These are phyloP conservation scores for Tribonema minus DNA, from an alignment of 108 stramenopile genomes.

Conservation along the genomic window DNA sequence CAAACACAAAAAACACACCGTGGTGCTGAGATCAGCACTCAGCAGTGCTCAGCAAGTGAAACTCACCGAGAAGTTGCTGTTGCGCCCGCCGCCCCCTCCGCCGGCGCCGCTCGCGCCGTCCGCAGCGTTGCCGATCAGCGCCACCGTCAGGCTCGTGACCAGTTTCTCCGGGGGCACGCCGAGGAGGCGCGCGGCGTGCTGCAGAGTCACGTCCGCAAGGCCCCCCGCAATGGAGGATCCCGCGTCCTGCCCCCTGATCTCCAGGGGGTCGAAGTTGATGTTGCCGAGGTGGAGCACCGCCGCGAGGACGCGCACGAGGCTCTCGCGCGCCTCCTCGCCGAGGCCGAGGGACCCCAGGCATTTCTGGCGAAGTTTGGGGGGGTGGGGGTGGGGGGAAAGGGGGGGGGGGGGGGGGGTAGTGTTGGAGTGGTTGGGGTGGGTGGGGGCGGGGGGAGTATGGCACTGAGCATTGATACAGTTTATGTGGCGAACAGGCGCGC, in stretches of 20 bases:
- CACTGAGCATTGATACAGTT: too few species aligned
- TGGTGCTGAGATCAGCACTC: not conserved
- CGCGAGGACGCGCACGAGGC: conserved; percentile 62
- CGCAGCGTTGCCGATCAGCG: not conserved
- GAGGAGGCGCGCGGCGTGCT: not conserved
- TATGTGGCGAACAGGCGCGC: too few species aligned
- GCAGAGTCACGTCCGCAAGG: not conserved
- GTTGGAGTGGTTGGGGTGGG: too few species aligned
- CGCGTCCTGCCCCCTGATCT: not conserved
- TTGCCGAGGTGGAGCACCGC: conserved; percentile 54
- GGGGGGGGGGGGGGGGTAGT: too few species aligned
- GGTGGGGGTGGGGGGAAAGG: too few species aligned
- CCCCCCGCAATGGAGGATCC: not conserved
- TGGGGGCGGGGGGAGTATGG: too few species aligned
- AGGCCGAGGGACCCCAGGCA: conserved; percentile 27
- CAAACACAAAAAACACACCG: not conserved
- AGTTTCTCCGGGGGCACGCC: not conserved
- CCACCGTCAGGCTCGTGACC: not conserved
- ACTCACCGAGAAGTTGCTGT: too few species aligned
- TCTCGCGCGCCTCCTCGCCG: conserved; percentile 3
- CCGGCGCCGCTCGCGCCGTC: not conserved
- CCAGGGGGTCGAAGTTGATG: conserved; percentile 53
- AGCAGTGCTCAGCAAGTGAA: too few species aligned
- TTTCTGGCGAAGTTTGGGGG: not conserved
- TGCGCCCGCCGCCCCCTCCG: conserved; percentile 67